Evolutionary conservation across 2,329 filamentous ascomycete species (phyloP).

Genomic region (Pyrenophora teres): DNA sequence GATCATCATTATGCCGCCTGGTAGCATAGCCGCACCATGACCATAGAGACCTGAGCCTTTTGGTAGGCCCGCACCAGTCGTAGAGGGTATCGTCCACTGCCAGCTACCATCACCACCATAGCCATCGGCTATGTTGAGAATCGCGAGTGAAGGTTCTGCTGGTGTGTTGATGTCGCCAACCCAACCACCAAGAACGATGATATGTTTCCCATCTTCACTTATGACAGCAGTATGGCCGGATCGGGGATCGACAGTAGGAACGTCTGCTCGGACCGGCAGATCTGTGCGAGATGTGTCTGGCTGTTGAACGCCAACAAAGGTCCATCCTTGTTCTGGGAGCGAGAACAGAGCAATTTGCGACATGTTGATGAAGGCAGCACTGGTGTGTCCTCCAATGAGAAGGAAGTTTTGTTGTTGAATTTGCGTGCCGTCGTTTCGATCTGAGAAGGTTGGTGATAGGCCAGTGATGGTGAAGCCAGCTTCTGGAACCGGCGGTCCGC

Average conservation of each 20-base stretch:
- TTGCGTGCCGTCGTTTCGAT: slow-evolving; percentile 63
- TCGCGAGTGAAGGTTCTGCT: slow-evolving; percentile 78
- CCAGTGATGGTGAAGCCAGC: slow-evolving; percentile 85
- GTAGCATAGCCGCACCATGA: slow-evolving; percentile 65
- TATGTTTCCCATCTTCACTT: slow-evolving; percentile 74
- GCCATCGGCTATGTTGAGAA: slow-evolving; percentile 75
- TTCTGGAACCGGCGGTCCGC: slow-evolving; percentile 74
- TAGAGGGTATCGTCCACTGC: slow-evolving; percentile 68
- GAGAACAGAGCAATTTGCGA: slow-evolving; percentile 86
- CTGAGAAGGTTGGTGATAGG: slow-evolving; percentile 71
- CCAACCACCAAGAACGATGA: slow-evolving; percentile 89
- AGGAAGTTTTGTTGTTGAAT: slow-evolving; percentile 79
- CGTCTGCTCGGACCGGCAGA: slow-evolving; percentile 57
- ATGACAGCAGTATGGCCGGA: slow-evolving; percentile 89
- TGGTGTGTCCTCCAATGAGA: slow-evolving; percentile 83
- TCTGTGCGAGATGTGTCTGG: slow-evolving; percentile 57
- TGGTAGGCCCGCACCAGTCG: slow-evolving; percentile 51
- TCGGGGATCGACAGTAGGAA: slow-evolving; percentile 68
- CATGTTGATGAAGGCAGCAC: slow-evolving; percentile 88
- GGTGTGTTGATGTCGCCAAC: slow-evolving; percentile 78
- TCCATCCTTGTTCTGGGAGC: slow-evolving; percentile 84
- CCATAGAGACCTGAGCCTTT: slow-evolving; percentile 61
- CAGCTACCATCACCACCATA: slow-evolving; percentile 68
- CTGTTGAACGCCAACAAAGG: slow-evolving; percentile 71
- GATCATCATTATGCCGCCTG: slow-evolving; percentile 65